These are phyloP conservation scores for Paraphaeosphaeria minitans DNA, from an alignment of 2,329 filamentous ascomycete genomes.

Conservation along the genomic window DNA sequence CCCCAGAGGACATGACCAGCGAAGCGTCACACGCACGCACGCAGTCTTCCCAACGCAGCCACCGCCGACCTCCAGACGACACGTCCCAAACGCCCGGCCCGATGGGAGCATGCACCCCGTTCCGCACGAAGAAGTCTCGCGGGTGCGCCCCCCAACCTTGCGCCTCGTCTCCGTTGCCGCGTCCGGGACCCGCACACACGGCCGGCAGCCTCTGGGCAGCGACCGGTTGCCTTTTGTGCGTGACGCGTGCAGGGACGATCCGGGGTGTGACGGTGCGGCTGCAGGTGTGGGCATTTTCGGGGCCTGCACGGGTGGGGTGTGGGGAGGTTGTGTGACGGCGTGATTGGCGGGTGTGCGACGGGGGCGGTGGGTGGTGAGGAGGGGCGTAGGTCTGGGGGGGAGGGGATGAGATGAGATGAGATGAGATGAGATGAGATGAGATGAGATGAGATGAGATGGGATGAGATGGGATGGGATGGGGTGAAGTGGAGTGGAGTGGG, in stretches of 20 bases:
- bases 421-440: not conserved
- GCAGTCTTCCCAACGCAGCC: not conserved
- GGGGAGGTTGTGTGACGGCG: conserved; percentile 4
- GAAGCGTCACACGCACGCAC: not conserved
- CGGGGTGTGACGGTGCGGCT: conserved; percentile 3
- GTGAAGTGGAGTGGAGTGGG: not conserved
- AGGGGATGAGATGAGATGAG: no score
- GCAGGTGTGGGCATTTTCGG: conserved; percentile 1
- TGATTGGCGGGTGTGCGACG: not conserved
- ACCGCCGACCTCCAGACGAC: not conserved
- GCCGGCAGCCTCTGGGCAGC: not conserved
- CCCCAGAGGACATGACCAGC: not conserved
- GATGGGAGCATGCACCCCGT: not conserved
- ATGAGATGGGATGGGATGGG: not conserved
- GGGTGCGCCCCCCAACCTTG: not conserved
- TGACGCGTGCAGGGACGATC: conserved; percentile 3
- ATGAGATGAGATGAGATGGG: not conserved
- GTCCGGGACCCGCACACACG: not conserved
- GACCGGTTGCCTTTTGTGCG: not conserved
- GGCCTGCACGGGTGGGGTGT: not conserved
- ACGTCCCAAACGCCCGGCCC: conserved; percentile 8
- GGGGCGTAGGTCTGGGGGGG: no score
- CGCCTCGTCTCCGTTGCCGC: not conserved
- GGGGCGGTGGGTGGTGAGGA: not conserved
- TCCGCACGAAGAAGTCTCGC: conserved; percentile 1